Evolutionary conservation across 2,329 filamentous ascomycete genomes (phyloP), one percentile per base, ranked within the genome.

Genomic region (Triangularia setosa): DNA sequence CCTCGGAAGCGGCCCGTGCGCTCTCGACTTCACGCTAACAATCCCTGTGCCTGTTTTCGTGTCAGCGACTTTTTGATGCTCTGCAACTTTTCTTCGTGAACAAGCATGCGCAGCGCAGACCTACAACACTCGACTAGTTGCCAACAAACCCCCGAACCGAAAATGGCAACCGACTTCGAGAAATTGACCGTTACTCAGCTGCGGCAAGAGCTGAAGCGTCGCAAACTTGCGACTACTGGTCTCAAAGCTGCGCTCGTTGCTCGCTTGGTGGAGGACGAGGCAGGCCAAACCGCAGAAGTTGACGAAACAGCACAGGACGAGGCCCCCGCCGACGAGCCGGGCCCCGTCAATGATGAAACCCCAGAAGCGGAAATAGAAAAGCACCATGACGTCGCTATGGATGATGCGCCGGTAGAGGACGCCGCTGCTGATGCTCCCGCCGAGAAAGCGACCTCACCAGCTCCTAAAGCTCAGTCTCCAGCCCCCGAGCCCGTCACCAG

Each of bases 131-230:
- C 35, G 54, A 24, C 55, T 48, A 24, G 27, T 23, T 25, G 21
- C 35, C n/a, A 30, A 59, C 68, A 69, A 21, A n/a, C 40, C 6
- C 6, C 40, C 40, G 21, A 48, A 7, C 18, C 40, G 2, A 21
- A 65, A 67, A 84, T 83, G 81, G 73, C 77, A 56, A 76, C 78
- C 60, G 83, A 85, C 70, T 86, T 82, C 79, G 77, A 75, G 66
- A 83, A 79, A 76, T 83, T 88, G 72, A 93, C 91, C 78, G 91
- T 94, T 67, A 81, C 87, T 33, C 89, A 93, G 72, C 83, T 94
- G 64, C 90, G 89, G 76, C 85, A 86, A 23, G 90, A 93, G 79
- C 82, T 93, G 52, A 92, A 91, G 77, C 82, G 81, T 64, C 85
- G 90, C 68, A 87, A 87, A n/a, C 83, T 93, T 44, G 79, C 87